Evolutionary conservation across 2,329 filamentous ascomycete genomes (phyloP), one percentile per base, ranked within the genome.

Genomic region (Geoglossum cookeanum): DNA sequence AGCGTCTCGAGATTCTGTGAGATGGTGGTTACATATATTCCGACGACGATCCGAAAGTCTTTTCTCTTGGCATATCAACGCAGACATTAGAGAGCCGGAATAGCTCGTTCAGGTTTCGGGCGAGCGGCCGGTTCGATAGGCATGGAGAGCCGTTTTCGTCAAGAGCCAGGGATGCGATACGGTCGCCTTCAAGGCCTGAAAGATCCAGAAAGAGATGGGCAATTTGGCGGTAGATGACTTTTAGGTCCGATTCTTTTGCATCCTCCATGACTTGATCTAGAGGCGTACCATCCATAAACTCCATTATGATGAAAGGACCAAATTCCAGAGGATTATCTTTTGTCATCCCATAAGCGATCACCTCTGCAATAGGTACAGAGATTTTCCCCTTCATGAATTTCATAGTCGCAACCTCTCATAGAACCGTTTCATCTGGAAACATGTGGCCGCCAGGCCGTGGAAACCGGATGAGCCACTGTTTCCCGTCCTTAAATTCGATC

Each of bases 301-400:
- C 37, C 13, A 42, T 42, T 5, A 42, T 42, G 11, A 37, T 37
- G 33, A 37, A 37, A 37, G 33, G 11, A 5, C 33, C 33, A 37
- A 37, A 15, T 15, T 15, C 13, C 37, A 42, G 37, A 15, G 37
- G 37, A 15, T 42, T 42, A 42, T 42, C 13, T 15, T 42, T 42
- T 42, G 37, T 75, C 78, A 76, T 69, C 73, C 68, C 3, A 42
- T 42, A 42, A 42, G 8, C 37, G 11, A 8, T 13, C 13, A 42
- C 45, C 17, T 15, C n/a, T 22, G 45, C 29, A 30, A 49, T 27
- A 27, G 17, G 17, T 49, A 49, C 29, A 27, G 45, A 49, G 27
- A 8, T 27, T 49, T 49, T 49, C 29, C 13, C n/a, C 29, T 13
- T 13, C n/a, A 49, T 30, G 45, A 27, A 49, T 17, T 49, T 49